Conservation (phyloP, 179 eudicot genomes). For the Corrigiola litoralis region DNA sequence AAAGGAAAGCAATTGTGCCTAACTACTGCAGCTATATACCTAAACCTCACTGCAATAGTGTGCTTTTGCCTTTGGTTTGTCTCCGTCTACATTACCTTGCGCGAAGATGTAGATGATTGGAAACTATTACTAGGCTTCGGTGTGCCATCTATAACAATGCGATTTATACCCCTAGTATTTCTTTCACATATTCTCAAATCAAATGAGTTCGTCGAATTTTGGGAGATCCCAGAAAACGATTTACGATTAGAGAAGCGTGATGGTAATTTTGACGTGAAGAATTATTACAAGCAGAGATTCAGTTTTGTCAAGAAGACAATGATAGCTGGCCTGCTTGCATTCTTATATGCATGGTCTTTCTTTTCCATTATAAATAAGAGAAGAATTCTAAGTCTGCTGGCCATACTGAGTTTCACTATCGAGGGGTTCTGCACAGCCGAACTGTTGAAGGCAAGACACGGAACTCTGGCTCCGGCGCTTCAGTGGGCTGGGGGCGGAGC, state of each 20-base stretch:
- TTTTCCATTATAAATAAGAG: background rate
- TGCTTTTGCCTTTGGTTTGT: background rate
- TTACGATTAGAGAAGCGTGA: background rate
- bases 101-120: background rate
- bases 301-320: background rate
- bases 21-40: background rate
- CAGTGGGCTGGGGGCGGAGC: background rate
- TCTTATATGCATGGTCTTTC: background rate
- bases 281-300: background rate
- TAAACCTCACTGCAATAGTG: background rate
- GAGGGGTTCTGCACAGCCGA: background rate
- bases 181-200: background rate
- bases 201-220: background rate
- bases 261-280: background rate
- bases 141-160: background rate
- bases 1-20: no score
- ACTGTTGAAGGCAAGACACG: background rate
- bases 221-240: background rate
- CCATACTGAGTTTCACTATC: background rate
- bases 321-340: background rate
- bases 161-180: background rate
- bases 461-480: background rate
- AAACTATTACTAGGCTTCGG: background rate
- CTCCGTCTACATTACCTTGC: background rate
- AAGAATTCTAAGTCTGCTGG: background rate